Percentiles rank a stretch among this genome's conserved stretches.
Evolutionary conservation across 768 basidiomycete species (phyloP).

Genomic region (Collybia mongolica): DNA sequence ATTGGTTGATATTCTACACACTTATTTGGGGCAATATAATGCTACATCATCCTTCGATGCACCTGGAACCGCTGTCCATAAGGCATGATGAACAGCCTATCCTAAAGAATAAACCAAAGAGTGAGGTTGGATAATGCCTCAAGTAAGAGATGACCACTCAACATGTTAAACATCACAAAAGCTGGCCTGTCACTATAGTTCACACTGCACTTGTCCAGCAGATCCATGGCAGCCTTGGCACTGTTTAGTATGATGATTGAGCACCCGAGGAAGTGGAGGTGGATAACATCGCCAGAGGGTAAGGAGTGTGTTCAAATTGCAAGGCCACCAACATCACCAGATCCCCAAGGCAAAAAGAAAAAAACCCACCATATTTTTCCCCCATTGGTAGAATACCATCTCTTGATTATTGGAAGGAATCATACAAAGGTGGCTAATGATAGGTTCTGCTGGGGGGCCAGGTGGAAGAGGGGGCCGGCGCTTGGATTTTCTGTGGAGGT

Average conservation of each 20-base stretch:
- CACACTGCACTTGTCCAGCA: constrained; percentile 23
- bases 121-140: neutral
- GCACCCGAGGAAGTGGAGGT: constrained; percentile 21
- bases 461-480: constrained; percentile 19
- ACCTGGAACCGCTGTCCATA: constrained; percentile 21
- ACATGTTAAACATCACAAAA: constrained; percentile 17
- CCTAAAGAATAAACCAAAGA: constrained; percentile 5
- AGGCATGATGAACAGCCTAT: constrained; percentile 14
- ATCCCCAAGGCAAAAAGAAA: too few relatives aligned
- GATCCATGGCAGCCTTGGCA: constrained; percentile 22
- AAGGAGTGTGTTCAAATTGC: neutral
- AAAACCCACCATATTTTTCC: constrained; percentile 29
- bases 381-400: constrained; percentile 26
- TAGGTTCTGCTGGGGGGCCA: constrained; percentile 32
- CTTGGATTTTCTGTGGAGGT: neutral
- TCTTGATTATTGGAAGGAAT: constrained; percentile 26
- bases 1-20: constrained; percentile 21
- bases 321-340: too few relatives aligned
- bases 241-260: constrained; percentile 22
- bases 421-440: constrained; percentile 33
- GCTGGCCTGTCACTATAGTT: constrained; percentile 24
- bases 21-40: constrained; percentile 15
- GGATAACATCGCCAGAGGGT: constrained; percentile 21
- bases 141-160: constrained; percentile 1
- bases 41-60: constrained; percentile 19